Evolutionary conservation across 139 green algal genomes (phyloP), one percentile per base, ranked within the genome.

Genomic region (Nannochloris sp.): DNA sequence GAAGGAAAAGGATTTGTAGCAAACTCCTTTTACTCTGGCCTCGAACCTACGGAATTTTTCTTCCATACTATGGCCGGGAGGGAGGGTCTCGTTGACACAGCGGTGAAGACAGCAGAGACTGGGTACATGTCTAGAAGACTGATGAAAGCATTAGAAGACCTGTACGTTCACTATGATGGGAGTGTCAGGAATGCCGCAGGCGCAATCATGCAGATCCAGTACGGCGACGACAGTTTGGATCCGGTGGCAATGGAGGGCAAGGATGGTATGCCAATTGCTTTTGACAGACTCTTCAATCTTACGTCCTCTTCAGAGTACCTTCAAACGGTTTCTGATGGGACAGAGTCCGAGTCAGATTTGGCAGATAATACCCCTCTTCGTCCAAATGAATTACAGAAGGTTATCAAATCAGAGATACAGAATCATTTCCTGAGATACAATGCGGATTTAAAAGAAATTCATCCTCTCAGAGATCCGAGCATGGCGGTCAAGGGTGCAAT

Each of bases 51-150:
- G 4, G 93, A 99, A 83, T 99, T 98, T 64, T 97, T 97, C 80
- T 99, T 99, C 76, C 93, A 99, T 82, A 96, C 93, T 58, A 99
- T 99, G 93, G 93, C 83, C 1, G 90, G 88, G 7, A 73, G 90
- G 0, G 88, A 96, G 75, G 88, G 93, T 1, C 78, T 99, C 57
- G 93, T 99, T 60, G 93, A 99, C 75, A 99, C 93, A 1, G 93
- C 93, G 14, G 93, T 98, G 66, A 99, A 99, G 80, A 98, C 93
- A 1, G 93, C 92, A 1, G 91, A 97, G 72, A 98, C 91, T 15
- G 90, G 93, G 4, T 98, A 98, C 88, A 98, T 98, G 93, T 92
- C 78, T 10, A 78, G 92, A 7, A 79, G 93, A 2, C 82, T 98
- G 18, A 97, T 98, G 90, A 98, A 98, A 81, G 83, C 90, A 2